Evolutionary conservation across 2,329 filamentous ascomycete species (phyloP).

Genomic region (Arthrobotrys entomopaga): DNA sequence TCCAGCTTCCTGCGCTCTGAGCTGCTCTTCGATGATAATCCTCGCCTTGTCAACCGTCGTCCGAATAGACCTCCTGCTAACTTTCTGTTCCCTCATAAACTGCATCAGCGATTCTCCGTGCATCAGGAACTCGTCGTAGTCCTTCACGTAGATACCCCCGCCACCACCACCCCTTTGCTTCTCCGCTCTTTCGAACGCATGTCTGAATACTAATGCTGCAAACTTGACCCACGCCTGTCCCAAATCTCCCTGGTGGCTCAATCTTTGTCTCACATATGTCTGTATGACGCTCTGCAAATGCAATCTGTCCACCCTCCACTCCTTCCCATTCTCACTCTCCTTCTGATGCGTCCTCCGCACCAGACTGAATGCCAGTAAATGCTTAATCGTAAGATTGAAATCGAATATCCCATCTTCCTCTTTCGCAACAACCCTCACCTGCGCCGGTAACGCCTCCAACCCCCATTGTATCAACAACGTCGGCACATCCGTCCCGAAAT

Average conservation of each 20-base stretch:
- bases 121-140: conserved; percentile 49
- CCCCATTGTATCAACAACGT: conserved; percentile 69
- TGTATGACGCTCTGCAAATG: conserved; percentile 58
- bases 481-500: conserved; percentile 73
- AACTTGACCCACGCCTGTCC: conserved; percentile 52
- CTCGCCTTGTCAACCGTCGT: conserved; percentile 31
- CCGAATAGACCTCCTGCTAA: conserved; percentile 49
- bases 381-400: conserved; percentile 58
- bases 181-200: conserved; percentile 51
- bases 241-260: conserved; percentile 33
- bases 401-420: conserved; percentile 56
- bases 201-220: conserved; percentile 42
- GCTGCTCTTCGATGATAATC: conserved; percentile 34
- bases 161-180: conserved; percentile 34
- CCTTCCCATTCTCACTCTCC: conserved; percentile 54
- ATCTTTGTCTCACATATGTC: conserved; percentile 39
- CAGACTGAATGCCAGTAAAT: conserved; percentile 58
- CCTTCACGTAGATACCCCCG: conserved; percentile 40
- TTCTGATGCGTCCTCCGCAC: conserved; percentile 56
- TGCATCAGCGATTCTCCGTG: conserved; percentile 43
- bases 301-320: conserved; percentile 58
- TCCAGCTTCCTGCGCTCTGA: conserved; percentile 28
- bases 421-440: conserved; percentile 56
- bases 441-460: conserved; percentile 46
- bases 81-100: conserved; percentile 36